Evolutionary conservation across 257 asterid genomes (phyloP).

Genomic region (Ilex aquifolium): DNA sequence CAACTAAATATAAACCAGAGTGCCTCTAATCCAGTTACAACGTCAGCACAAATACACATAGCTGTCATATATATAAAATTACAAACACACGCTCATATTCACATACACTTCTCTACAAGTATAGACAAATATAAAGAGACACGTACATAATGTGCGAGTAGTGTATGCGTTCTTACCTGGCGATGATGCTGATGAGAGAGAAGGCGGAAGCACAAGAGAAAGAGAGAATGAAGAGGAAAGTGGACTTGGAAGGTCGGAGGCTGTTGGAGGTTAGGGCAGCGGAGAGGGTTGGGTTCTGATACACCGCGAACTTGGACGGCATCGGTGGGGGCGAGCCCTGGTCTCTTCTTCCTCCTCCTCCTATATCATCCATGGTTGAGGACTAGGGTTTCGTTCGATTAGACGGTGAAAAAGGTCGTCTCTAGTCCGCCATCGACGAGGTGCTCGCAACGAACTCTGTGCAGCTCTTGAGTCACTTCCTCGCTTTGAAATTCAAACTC

Average conservation of each 20-base stretch:
- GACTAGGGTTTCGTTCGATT: neutral
- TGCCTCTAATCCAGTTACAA: too few relatives aligned
- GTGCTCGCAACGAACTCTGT: too few relatives aligned
- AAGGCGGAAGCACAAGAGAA: conserved; percentile 42
- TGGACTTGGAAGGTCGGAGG: conserved; percentile 56
- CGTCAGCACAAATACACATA: too few relatives aligned
- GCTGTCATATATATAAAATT: too few relatives aligned
- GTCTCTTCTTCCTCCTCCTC: conserved; percentile 30
- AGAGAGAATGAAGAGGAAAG: conserved; percentile 46
- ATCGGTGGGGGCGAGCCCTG: conserved; percentile 21
- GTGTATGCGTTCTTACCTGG: conserved; percentile 25
- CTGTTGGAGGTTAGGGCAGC: conserved; percentile 80
- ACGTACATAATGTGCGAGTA: neutral
- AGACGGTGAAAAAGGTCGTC: neutral
- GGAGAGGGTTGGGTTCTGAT: conserved; percentile 76
- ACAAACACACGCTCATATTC: neutral
- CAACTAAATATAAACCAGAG: too few relatives aligned
- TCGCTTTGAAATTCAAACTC: too few relatives aligned
- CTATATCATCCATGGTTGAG: conserved; percentile 18
- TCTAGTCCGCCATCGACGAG: neutral
- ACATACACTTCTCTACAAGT: neutral
- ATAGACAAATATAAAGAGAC: neutral
- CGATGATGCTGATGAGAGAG: conserved; percentile 33
- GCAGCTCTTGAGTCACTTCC: too few relatives aligned
- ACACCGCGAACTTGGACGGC: conserved; percentile 66